Evolutionary conservation across 2,329 filamentous ascomycete species (phyloP).

Genomic region (Tympanopsis confertula): DNA sequence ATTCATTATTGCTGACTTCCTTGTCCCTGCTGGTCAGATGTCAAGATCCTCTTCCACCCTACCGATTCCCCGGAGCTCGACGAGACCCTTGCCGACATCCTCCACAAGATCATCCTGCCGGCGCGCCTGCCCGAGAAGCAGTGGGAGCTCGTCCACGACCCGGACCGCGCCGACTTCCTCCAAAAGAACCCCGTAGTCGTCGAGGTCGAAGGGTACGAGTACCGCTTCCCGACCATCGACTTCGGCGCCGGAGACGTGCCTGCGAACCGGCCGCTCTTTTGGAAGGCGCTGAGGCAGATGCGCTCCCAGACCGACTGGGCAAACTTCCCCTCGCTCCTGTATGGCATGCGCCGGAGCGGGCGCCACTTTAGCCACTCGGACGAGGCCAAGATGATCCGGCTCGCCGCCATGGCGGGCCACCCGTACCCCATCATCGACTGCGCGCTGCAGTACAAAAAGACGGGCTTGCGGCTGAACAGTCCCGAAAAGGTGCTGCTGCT

Average conservation of each 20-base stretch:
- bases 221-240: constrained; percentile 37
- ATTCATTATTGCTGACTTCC: no score
- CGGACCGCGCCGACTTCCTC: constrained; percentile 32
- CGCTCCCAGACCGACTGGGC: constrained; percentile 33
- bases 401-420: constrained; percentile 24
- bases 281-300: constrained; percentile 30
- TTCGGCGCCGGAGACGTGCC: constrained; percentile 25
- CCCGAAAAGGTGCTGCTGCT: constrained; percentile 27
- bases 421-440: constrained; percentile 36
- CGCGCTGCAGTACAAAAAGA: constrained; percentile 30
- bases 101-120: constrained; percentile 50
- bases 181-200: constrained; percentile 42
- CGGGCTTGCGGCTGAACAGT: constrained; percentile 28
- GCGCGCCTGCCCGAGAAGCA: constrained; percentile 40
- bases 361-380: constrained; percentile 21
- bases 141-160: constrained; percentile 37
- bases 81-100: constrained; percentile 35
- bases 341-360: constrained; percentile 31
- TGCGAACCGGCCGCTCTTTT: constrained; percentile 24
- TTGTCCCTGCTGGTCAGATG: no score
- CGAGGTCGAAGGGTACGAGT: constrained; percentile 42
- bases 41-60: constrained; percentile 28
- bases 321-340: constrained; percentile 38
- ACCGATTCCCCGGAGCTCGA: constrained; percentile 43
- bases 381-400: constrained; percentile 26